These are phyloP conservation scores for Penicillium glabrum DNA, from an alignment of 2,329 filamentous ascomycete species.

Conservation along the genomic window DNA sequence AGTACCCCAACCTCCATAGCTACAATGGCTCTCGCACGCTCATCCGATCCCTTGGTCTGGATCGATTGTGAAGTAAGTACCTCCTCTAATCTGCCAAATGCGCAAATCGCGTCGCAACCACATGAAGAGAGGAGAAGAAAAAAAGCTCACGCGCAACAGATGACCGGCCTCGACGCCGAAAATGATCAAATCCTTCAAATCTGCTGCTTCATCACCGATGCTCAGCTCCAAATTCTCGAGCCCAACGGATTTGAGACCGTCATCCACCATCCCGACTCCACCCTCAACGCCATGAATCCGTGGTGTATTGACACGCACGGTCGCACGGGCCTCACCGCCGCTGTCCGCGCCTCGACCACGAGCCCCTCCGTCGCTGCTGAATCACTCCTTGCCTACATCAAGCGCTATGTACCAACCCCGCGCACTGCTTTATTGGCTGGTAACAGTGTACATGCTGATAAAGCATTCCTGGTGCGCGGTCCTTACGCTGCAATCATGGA, in stretches of 20 bases:
- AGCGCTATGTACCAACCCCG: slow-evolving; percentile 65
- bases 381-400: slow-evolving; percentile 75
- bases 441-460: slow-evolving; percentile 90
- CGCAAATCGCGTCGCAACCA: neutral
- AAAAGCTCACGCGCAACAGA: slow-evolving; percentile 53
- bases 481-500: slow-evolving; percentile 74
- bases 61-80: slow-evolving; percentile 70
- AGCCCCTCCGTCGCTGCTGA: slow-evolving; percentile 71
- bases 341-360: slow-evolving; percentile 70
- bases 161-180: slow-evolving; percentile 82
- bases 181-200: slow-evolving; percentile 87
- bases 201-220: slow-evolving; percentile 86
- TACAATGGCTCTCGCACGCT: slow-evolving; percentile 48
- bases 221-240: slow-evolving; percentile 73
- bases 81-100: neutral
- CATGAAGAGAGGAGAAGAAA: neutral
- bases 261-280: slow-evolving; percentile 69
- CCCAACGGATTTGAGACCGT: slow-evolving; percentile 74
- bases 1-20: neutral
- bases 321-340: slow-evolving; percentile 75
- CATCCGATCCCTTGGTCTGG: slow-evolving; percentile 73
- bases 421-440: slow-evolving; percentile 76
- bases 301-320: slow-evolving; percentile 86
- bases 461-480: slow-evolving; percentile 70
- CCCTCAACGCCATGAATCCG: slow-evolving; percentile 76